Evolutionary conservation across 2,329 filamentous ascomycete genomes (phyloP).

Genomic region (Cryphonectria naterciae): DNA sequence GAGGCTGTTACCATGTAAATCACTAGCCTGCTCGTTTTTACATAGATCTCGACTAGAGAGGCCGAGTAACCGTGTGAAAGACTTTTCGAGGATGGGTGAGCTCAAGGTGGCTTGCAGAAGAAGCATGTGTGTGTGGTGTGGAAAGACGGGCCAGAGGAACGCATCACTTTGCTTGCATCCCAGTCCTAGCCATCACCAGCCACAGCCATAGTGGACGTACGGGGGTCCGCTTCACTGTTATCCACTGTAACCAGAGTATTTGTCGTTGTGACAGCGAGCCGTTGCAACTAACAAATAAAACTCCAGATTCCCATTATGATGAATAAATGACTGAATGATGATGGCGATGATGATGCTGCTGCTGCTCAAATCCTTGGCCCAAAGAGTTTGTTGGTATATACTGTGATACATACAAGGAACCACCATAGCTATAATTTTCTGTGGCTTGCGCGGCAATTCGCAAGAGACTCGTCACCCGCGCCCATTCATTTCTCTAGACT

Average conservation of each 20-base stretch:
- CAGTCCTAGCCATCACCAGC: not conserved
- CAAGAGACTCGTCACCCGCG: not conserved
- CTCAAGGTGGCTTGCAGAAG: too few species aligned
- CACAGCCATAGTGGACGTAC: not conserved
- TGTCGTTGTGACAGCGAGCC: not conserved
- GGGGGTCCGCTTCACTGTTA: not conserved
- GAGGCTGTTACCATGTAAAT: not conserved
- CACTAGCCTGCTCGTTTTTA: not conserved
- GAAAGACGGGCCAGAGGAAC: not conserved
- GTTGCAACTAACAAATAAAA: not conserved
- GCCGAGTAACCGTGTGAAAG: too few species aligned
- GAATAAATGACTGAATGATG: not conserved
- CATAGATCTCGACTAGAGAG: too few species aligned
- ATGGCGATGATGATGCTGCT: not conserved
- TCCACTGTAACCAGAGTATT: not conserved
- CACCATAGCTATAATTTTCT: not conserved
- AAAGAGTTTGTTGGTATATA: not conserved
- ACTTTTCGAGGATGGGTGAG: too few species aligned
- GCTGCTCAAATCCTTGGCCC: not conserved
- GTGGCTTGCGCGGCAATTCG: not conserved
- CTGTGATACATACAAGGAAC: not conserved
- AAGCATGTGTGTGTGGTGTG: too few species aligned
- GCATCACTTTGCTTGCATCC: not conserved
- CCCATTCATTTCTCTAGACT: too few species aligned
- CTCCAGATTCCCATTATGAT: not conserved